Base-by-base conservation (phyloP, 108 stramenopile species). In the Cyclotella distinguenda region DNA sequence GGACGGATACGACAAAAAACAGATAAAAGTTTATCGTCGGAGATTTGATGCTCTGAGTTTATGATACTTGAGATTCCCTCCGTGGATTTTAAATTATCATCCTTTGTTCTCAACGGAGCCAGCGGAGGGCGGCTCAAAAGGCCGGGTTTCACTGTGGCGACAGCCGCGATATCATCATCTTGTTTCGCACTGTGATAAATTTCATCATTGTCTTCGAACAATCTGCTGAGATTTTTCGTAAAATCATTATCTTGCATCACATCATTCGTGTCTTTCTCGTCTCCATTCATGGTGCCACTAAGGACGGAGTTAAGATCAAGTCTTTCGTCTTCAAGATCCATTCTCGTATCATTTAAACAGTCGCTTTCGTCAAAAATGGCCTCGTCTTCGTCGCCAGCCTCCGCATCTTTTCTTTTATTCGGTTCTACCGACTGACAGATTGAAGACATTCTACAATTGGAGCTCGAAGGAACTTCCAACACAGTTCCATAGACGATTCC, bases 1-100 rank as follows among this genome's bases (percentile, higher is more conserved):
- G 89, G 89, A 33, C 86, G 84, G 19, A 90, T 79, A 27, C 89
- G 86, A 26, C 87, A 70, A 60, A 79, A 90, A 1, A 87, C 84
- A 3, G 83, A 73, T 21, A 89, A 47, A 11, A 54, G 65, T 51
- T 56, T 58, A 11, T 73, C 72, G 1, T 73, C 54, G 27, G 23
- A 19, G 11, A 19, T 22, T 16, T 42, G 13, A 19, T 18, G 2
- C 3, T 23, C 2, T 10, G 15, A 18, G 5, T 15, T 25, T 15
- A 25, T 21, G 15, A 10, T 56, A 15, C 36, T 10, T 19, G 35
- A 21, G 0, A 6, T 56, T 7, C 34, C 55, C 35, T 56, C 35
- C 4, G 15, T 22, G 23, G 47, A 48, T 19, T 36, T 56, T 22
- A 39, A 39, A 16, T 15, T 15, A 39, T 7, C 11, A 19, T 19